These are phyloP conservation scores for Apium graveolens DNA, from an alignment of 129 eudicot species.

Conservation along the genomic window DNA sequence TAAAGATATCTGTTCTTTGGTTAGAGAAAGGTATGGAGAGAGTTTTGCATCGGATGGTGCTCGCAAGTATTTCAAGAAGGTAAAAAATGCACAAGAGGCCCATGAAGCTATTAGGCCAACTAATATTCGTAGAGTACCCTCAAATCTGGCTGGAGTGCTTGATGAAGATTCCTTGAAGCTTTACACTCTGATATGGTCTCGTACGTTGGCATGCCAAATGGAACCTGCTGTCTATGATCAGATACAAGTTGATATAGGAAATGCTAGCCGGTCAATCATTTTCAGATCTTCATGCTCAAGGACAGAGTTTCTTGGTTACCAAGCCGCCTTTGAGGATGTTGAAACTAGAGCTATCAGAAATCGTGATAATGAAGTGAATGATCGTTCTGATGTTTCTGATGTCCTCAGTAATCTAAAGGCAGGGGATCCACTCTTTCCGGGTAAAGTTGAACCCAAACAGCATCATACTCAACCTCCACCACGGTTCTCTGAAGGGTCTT, in stretches of 20 bases:
- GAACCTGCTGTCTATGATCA: constrained; percentile 59
- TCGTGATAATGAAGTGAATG: constrained; percentile 39
- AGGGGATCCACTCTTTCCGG: constrained; percentile 36
- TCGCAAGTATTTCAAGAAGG: constrained; percentile 73
- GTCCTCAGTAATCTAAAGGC: constrained; percentile 34
- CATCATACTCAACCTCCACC: constrained; percentile 88
- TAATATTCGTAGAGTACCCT: constrained; percentile 62
- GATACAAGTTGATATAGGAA: constrained; percentile 70
- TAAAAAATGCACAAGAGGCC: constrained; percentile 95
- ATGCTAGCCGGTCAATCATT: constrained; percentile 36
- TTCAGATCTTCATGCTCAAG: constrained; percentile 65
- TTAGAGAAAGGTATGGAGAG: constrained; percentile 57
- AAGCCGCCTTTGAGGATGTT: constrained; percentile 61
- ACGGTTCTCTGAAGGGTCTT: constrained; percentile 75
- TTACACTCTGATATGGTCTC: constrained; percentile 85
- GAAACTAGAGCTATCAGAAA: constrained; percentile 40
- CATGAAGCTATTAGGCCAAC: constrained; percentile 99
- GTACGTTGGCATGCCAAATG: constrained; percentile 91
- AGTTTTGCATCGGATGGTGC: constrained; percentile 37
- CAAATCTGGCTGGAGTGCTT: constrained; percentile 51
- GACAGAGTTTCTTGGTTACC: constrained; percentile 56
- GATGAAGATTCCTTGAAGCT: constrained; percentile 84
- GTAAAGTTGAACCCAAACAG: constrained; percentile 51
- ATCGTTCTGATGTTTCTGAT: constrained; percentile 27
- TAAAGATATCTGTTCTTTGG: constrained; percentile 49